These are phyloP conservation scores for Phytopythium helicoides DNA, from an alignment of 352 stramenopile species.

Conservation along the genomic window DNA sequence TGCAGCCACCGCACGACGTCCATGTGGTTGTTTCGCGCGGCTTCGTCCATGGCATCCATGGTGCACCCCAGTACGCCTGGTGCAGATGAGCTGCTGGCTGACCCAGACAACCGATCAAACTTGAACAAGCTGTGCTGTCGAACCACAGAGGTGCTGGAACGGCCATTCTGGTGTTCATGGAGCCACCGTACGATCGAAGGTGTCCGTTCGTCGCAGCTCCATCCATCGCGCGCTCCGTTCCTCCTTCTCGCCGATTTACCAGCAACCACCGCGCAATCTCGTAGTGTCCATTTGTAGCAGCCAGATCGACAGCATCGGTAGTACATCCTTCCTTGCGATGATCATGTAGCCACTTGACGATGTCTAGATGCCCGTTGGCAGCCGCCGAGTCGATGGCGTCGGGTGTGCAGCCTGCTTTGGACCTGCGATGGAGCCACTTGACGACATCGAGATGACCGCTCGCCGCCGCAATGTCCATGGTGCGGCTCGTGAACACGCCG, in stretches of 20 bases:
- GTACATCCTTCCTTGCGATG: slow-evolving; percentile 17
- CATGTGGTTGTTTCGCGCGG: slow-evolving; percentile 19
- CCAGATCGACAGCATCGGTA: slow-evolving; percentile 26
- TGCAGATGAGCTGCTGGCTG: not conserved
- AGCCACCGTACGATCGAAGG: slow-evolving; percentile 35
- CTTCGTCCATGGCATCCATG: slow-evolving; percentile 26
- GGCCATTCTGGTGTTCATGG: slow-evolving; percentile 10
- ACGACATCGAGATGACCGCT: slow-evolving; percentile 22
- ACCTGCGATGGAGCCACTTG: slow-evolving; percentile 27
- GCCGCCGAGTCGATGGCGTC: slow-evolving; percentile 41
- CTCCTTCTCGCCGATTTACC: slow-evolving; percentile 22
- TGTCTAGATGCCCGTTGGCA: slow-evolving; percentile 28
- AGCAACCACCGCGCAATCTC: slow-evolving; percentile 28
- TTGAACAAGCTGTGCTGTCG: not conserved
- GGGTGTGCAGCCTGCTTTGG: slow-evolving; percentile 17
- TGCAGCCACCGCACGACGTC: slow-evolving; percentile 39
- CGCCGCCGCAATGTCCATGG: slow-evolving; percentile 20
- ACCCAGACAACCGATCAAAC: slow-evolving; percentile 8
- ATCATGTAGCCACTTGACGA: slow-evolving; percentile 31
- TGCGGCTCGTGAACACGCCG: slow-evolving; percentile 19
- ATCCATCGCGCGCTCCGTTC: slow-evolving; percentile 36
- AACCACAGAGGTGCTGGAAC: slow-evolving; percentile 10
- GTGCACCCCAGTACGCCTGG: slow-evolving; percentile 16
- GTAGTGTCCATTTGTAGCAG: slow-evolving; percentile 22
- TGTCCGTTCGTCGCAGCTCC: slow-evolving; percentile 29